These are phyloP conservation scores for Hypericum androsaemum DNA, from an alignment of 345 rosid genomes.

Conservation along the genomic window DNA sequence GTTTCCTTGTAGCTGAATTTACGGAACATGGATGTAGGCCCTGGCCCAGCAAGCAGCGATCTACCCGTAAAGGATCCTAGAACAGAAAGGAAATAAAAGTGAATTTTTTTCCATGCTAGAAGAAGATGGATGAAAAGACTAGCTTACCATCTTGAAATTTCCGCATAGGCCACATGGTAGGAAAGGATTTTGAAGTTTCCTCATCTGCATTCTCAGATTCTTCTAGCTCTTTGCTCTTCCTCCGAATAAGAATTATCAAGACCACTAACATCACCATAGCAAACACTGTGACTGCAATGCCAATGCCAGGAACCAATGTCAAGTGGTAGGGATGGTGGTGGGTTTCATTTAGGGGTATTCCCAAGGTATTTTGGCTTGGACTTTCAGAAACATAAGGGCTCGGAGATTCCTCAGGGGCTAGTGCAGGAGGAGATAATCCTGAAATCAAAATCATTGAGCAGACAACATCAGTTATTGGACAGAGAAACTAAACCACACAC, in stretches of 20 bases:
- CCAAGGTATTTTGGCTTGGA: slow-evolving; percentile 48
- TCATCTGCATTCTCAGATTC: slow-evolving; percentile 35
- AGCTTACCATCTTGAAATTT: slow-evolving; percentile 61
- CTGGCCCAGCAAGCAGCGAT: slow-evolving; percentile 29
- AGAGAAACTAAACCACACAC: no score
- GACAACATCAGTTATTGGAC: not conserved
- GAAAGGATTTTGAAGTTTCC: slow-evolving; percentile 38
- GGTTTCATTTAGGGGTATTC: slow-evolving; percentile 26
- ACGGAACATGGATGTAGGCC: slow-evolving; percentile 46
- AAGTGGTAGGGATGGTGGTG: slow-evolving; percentile 49
- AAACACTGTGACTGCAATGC: slow-evolving; percentile 54
- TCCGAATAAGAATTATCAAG: slow-evolving; percentile 59
- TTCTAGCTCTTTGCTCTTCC: slow-evolving; percentile 53
- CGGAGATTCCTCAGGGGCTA: slow-evolving; percentile 45
- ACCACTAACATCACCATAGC: slow-evolving; percentile 50
- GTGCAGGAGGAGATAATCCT: slow-evolving; percentile 37
- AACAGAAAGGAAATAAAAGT: no score
- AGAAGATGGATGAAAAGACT: not conserved
- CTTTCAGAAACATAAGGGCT: slow-evolving; percentile 51
- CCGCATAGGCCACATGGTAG: slow-evolving; percentile 37
- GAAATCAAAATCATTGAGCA: slow-evolving; percentile 23
- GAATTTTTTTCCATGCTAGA: not conserved
- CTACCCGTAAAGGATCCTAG: not conserved
- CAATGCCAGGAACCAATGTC: slow-evolving; percentile 50
- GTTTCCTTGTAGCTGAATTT: slow-evolving; percentile 77